phyloP scores from a whole-genome alignment of 2,329 filamentous ascomycete species.

The Magnaporthiopsis poae region DNA sequence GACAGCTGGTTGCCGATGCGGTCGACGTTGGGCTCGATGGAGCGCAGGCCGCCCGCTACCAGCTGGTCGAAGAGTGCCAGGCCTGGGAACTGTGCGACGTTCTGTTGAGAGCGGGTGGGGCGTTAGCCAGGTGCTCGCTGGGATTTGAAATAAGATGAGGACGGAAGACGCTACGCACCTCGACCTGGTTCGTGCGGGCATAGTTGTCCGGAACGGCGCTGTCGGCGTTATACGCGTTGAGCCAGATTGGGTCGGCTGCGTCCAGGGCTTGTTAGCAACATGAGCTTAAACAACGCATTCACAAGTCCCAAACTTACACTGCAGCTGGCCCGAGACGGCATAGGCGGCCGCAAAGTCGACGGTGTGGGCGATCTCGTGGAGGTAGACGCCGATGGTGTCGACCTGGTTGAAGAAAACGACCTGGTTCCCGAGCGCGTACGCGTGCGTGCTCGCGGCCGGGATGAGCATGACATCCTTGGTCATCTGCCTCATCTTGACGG shows the following conservation, averaged over 20 bases:
- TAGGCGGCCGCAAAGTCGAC: slow-evolving; percentile 7
- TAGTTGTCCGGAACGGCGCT: slow-evolving; percentile 9
- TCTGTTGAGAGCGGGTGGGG: background rate
- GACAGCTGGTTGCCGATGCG: slow-evolving; percentile 7
- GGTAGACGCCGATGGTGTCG: slow-evolving; percentile 7
- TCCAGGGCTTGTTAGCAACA: background rate
- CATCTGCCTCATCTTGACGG: slow-evolving; percentile 7
- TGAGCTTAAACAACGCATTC: background rate
- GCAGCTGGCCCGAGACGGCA: slow-evolving; percentile 4
- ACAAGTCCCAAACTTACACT: background rate
- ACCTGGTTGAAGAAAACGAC: slow-evolving; percentile 9
- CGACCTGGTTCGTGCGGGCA: slow-evolving; percentile 8
- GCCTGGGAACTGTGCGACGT: slow-evolving; percentile 8
- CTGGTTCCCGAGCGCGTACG: slow-evolving; percentile 9
- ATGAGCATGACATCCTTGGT: slow-evolving; percentile 8
- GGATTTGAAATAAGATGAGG: too few relatives aligned
- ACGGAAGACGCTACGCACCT: background rate
- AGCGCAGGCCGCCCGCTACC: slow-evolving; percentile 5
- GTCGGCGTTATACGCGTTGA: slow-evolving; percentile 8
- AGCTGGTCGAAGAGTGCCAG: slow-evolving; percentile 7
- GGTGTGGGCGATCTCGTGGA: slow-evolving; percentile 10
- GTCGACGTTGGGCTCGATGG: slow-evolving; percentile 2
- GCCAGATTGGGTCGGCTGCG: slow-evolving; percentile 1
- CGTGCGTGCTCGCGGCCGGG: background rate
- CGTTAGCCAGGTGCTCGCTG: too few relatives aligned